These are phyloP conservation scores for Trichoderma brevicompactum DNA, from an alignment of 2,329 filamentous ascomycete species.

Conservation along the genomic window DNA sequence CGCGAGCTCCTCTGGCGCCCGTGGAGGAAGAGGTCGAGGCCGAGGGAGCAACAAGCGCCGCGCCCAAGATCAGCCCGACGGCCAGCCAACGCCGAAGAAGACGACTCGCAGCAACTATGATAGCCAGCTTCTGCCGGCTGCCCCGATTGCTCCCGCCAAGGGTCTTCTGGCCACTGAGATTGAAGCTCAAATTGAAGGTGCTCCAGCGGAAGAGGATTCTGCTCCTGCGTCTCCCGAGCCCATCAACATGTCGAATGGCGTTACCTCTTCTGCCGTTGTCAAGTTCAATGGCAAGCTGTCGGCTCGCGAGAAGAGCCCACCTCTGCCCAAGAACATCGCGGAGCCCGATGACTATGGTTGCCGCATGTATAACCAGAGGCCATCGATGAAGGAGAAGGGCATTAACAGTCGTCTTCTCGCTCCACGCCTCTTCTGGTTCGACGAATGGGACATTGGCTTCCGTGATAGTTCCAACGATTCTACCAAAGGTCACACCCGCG, in stretches of 20 bases:
- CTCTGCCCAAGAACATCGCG: constrained; percentile 46
- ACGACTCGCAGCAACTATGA: constrained; percentile 44
- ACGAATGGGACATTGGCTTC: constrained; percentile 62
- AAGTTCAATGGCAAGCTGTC: constrained; percentile 39
- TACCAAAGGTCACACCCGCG: constrained; percentile 56
- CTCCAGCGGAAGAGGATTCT: constrained; percentile 44
- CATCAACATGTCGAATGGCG: constrained; percentile 37
- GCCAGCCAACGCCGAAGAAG: constrained; percentile 56
- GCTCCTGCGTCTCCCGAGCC: constrained; percentile 45
- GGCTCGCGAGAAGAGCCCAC: constrained; percentile 46
- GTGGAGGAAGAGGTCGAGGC: constrained; percentile 39
- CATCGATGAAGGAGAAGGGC: constrained; percentile 48
- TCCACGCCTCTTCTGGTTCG: constrained; percentile 53
- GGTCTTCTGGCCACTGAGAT: constrained; percentile 48
- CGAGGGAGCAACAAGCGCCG: constrained; percentile 53
- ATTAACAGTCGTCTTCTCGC: constrained; percentile 59
- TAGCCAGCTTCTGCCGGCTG: constrained; percentile 34
- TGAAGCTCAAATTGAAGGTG: constrained; percentile 42
- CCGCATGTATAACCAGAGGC: constrained; percentile 48
- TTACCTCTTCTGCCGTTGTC: constrained; percentile 33
- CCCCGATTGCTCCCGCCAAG: constrained; percentile 40
- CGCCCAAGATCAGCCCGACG: constrained; percentile 55
- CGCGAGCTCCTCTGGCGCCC: constrained; percentile 37
- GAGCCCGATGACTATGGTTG: constrained; percentile 59
- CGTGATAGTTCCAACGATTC: constrained; percentile 62